Base-by-base conservation (phyloP, 495 filamentous ascomycete genomes). In the Delitschia confertaspora region DNA sequence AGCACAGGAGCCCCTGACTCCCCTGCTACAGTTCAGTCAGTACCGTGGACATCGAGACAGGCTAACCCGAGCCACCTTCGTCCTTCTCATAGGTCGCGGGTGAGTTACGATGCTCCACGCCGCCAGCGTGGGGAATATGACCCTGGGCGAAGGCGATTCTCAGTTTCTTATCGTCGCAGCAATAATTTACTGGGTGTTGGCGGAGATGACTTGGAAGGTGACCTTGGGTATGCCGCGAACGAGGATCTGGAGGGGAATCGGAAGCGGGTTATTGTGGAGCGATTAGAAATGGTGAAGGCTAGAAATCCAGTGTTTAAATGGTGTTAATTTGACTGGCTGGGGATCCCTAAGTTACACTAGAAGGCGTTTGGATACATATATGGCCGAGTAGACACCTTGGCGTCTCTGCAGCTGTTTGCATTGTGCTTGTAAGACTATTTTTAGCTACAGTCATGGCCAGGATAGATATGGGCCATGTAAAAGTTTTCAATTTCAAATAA, bases 301-400 rank as follows among this genome's bases (percentile, higher is more conserved):
- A 85, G 81, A 63, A 91, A 93, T 61, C 91, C 91, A 11, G 85
- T 98, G 10, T 98, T 98, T 65, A 94, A 84, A 27, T 98, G 91
- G 86, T 98, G 93, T 73, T 95, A 68, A 73, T 35, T 18, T 32
- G 19, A 30, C 13, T 17, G 21, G 8, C 10, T 13, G 13, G 18
- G 33, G 45, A n/a, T n/a, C n/a, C n/a, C n/a, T n/a, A n/a, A n/a
- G n/a, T n/a, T n/a, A n/a, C n/a, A n/a, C n/a, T n/a, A n/a, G n/a
- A n/a, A n/a, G n/a, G n/a, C n/a, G n/a, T n/a, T n/a, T n/a, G 13
- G 26, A 30, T 30, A 8, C 8, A 13, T 13, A 30, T 30, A 30
- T 30, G 8, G 13, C 8, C 26, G 13, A 30, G 26, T 8, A 8
- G 26, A 30, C 8, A 8, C 26, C 26, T 13, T n/a, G n/a, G n/a